These are phyloP conservation scores for Dothideomycetes sp. DNA, from an alignment of 2,329 filamentous ascomycete species.

Conservation along the genomic window DNA sequence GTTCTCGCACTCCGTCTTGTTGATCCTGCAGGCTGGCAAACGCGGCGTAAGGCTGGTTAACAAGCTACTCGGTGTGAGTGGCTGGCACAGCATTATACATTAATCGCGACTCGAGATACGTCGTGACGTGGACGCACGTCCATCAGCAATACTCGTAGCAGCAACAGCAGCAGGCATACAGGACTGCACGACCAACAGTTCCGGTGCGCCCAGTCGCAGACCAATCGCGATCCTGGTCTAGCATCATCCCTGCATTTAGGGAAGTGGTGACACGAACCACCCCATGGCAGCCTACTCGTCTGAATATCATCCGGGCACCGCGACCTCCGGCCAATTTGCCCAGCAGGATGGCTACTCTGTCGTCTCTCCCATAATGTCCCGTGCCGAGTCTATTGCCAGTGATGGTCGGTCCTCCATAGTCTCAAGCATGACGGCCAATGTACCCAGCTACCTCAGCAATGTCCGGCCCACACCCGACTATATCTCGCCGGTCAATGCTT, in stretches of 20 bases:
- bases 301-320: background rate
- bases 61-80: no score
- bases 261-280: background rate
- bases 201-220: background rate
- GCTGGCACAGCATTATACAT: no score
- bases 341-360: background rate
- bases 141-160: no score
- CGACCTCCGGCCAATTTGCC: background rate
- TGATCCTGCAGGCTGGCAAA: no score
- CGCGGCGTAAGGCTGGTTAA: no score
- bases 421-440: constrained; percentile 13
- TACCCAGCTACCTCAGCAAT: constrained; percentile 13
- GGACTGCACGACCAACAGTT: no score
- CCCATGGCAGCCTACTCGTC: background rate
- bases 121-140: no score
- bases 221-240: background rate
- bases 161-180: no score
- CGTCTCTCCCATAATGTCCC: constrained; percentile 16
- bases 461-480: constrained; percentile 72
- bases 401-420: constrained; percentile 15
- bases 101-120: no score
- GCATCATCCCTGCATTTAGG: background rate
- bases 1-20: no score
- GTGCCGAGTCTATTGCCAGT: constrained; percentile 14
- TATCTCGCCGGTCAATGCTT: constrained; percentile 77